Evolutionary conservation across 257 asterid species (phyloP).

Genomic region (Fraxinus quadrangulata): DNA sequence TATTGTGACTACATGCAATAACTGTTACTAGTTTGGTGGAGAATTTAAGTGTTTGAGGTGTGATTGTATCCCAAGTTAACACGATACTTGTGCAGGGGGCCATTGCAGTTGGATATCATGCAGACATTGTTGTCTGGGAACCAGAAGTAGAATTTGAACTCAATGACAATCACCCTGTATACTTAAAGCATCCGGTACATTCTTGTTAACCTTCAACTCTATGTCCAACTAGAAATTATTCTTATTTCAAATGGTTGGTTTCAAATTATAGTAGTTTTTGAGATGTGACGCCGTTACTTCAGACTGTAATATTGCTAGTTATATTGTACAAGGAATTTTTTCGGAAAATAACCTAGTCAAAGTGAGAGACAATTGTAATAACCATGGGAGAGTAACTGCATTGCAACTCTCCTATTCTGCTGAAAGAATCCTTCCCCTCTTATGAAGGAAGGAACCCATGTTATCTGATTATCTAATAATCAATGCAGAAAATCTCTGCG

Average conservation of each 20-base stretch:
- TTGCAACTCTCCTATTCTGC: background rate
- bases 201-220: background rate
- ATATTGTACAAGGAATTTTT: background rate
- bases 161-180: slow-evolving; percentile 56
- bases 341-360: background rate
- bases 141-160: slow-evolving; percentile 77
- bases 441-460: background rate
- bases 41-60: background rate
- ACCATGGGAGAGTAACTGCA: background rate
- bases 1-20: background rate
- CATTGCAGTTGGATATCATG: slow-evolving; percentile 64
- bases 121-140: slow-evolving; percentile 90
- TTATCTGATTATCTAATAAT: background rate
- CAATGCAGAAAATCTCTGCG: slow-evolving; percentile 76
- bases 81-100: slow-evolving; percentile 56
- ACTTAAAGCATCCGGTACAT: slow-evolving; percentile 72
- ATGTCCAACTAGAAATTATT: background rate
- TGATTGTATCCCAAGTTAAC: background rate
- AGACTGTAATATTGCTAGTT: background rate
- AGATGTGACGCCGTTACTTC: background rate
- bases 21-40: background rate
- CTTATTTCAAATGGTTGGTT: slow-evolving; percentile 4
- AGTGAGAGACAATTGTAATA: background rate
- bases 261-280: background rate
- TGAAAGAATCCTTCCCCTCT: background rate